phyloP scores from a whole-genome alignment of 768 basidiomycete genomes.

The Tubosaeta sp. region DNA sequence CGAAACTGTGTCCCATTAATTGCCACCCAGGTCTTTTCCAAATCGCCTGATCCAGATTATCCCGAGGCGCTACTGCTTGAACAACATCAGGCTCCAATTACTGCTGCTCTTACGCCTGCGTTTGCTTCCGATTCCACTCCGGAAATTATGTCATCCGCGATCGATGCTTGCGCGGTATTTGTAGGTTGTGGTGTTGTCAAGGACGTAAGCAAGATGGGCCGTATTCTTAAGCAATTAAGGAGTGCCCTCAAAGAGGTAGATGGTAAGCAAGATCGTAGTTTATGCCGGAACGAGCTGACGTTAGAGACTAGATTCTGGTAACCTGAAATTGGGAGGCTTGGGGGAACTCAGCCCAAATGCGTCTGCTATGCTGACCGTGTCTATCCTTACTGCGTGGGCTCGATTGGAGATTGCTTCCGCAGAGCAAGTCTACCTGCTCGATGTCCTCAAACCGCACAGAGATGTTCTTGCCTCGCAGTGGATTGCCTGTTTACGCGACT shows the following conservation, averaged over 20 bases:
- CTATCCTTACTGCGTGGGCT: conserved; percentile 93
- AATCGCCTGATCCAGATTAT: conserved; percentile 88
- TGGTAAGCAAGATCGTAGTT: conserved; percentile 42
- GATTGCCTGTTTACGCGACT: conserved; percentile 87
- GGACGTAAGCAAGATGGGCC: conserved; percentile 87
- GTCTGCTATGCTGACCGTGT: conserved; percentile 89
- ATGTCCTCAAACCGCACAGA: conserved; percentile 80
- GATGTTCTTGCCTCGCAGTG: conserved; percentile 74
- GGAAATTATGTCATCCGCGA: conserved; percentile 88
- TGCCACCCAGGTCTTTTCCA: conserved; percentile 70
- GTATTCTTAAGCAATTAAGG: conserved; percentile 86
- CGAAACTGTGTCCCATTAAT: conserved; percentile 2
- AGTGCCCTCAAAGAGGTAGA: conserved; percentile 86
- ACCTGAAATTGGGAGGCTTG: conserved; percentile 81
- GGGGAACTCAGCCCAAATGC: conserved; percentile 90
- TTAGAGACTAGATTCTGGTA: conserved; percentile 63
- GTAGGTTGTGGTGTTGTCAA: conserved; percentile 94
- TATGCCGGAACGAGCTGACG: conserved; percentile 5
- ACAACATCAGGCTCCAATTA: conserved; percentile 97
- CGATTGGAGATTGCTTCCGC: conserved; percentile 78
- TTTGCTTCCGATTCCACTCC: conserved; percentile 95
- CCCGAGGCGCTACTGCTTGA: conserved; percentile 87
- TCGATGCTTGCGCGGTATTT: conserved; percentile 91
- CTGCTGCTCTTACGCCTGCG: conserved; percentile 93
- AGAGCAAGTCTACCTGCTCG: conserved; percentile 68